These are phyloP conservation scores for Penicillium sp. DNA, from an alignment of 2,329 filamentous ascomycete species.

Conservation along the genomic window DNA sequence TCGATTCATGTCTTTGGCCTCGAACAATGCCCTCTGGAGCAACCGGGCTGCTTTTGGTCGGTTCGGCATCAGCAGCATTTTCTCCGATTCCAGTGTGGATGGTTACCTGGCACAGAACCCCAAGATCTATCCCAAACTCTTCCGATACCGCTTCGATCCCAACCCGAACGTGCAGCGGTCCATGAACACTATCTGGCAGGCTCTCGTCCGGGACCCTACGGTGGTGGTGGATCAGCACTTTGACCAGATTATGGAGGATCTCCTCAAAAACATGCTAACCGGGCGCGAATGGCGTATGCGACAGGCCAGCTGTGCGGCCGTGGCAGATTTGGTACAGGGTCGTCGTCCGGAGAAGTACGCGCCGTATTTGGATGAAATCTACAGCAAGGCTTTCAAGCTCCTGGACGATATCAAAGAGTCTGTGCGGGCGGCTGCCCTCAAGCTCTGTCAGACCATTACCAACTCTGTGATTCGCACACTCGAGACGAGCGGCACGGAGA, in stretches of 20 bases:
- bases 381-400: conserved; percentile 80
- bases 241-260: conserved; percentile 79
- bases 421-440: conserved; percentile 74
- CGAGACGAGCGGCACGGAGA: conserved; percentile 64
- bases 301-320: conserved; percentile 85
- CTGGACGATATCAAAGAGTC: conserved; percentile 94
- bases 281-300: conserved; percentile 91
- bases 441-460: conserved; percentile 77
- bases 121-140: conserved; percentile 92
- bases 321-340: conserved; percentile 82
- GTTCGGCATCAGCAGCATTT: conserved; percentile 85
- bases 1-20: conserved; percentile 95
- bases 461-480: conserved; percentile 80
- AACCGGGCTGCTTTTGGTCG: conserved; percentile 93
- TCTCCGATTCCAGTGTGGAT: conserved; percentile 72
- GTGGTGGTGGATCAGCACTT: conserved; percentile 75
- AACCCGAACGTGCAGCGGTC: conserved; percentile 88
- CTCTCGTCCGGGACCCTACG: conserved; percentile 83
- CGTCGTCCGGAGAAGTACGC: conserved; percentile 73
- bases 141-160: conserved; percentile 89
- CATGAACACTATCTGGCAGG: conserved; percentile 98
- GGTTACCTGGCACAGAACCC: conserved; percentile 73
- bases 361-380: conserved; percentile 77
- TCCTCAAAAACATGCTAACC: conserved; percentile 72
- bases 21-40: conserved; percentile 94